Base-by-base conservation (phyloP, 495 filamentous ascomycete species). In the Pyronema domesticum region DNA sequence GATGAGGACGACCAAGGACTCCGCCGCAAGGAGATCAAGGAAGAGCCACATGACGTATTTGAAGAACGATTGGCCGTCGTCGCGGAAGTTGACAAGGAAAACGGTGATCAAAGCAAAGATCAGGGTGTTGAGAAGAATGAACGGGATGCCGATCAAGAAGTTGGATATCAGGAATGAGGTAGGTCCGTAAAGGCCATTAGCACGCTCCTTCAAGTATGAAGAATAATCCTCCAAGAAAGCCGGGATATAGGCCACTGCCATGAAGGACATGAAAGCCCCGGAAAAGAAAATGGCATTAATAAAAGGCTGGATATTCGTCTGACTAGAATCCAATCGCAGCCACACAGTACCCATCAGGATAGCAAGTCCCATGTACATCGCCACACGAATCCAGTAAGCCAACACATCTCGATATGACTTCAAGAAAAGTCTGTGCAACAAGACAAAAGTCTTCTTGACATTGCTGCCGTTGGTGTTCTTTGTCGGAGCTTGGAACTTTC, bases 271-370 rank as follows among this genome's bases (percentile, higher is more conserved):
- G 71, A 91, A 91, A 0, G 85, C 85, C 0, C 74, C 79, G 13
- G 85, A 83, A 65, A 85, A 88, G 76, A 85, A 78, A 56, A 91
- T 86, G 37, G 81, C 81, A 58, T 89, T 91, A 63, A 77, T 83
- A 62, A 85, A 81, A 3, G 85, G 78, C 55, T 85, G 78, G 58
- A 91, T 89, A 53, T 77, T 76, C 7, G 71, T 69, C 60, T 91
- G 83, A 3, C 72, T 62, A 0, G 78, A 70, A 10, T 72, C 65
- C 0, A 91, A 70, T 6, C 85, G 76, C 17, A 89, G 70, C 81
- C 82, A 91, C 18, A 89, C 83, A 1, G 85, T 89, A 3, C 85
- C 85, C 80, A 88, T 85, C 82, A 91, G 82, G 57, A 91, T 80
- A 0, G 85, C 83, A 34, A 89, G 72, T 71, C 81, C 83, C 45